Base-by-base conservation (phyloP, 495 filamentous ascomycete genomes). In the Penicillium fimorum region DNA sequence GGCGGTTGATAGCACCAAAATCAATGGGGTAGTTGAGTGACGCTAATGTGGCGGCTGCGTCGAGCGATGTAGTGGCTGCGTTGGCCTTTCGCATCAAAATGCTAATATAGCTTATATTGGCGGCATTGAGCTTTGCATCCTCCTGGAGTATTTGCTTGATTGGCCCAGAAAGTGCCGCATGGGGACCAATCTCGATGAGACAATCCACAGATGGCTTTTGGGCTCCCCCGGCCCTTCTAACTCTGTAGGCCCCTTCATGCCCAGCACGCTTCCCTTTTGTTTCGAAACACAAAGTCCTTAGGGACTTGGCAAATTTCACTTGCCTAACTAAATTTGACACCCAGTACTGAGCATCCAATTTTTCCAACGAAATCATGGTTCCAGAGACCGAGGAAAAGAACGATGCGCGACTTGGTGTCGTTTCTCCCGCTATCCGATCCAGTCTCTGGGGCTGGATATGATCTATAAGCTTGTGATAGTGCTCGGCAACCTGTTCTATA, bases 171-270 rank as follows among this genome's bases (percentile, higher is more conserved):
- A 86, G 65, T 0, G 77, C 72, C 0, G 66, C 58, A 51, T 79
- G 75, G 0, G 83, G 81, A 0, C 83, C 80, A 22, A 84, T 59
- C 60, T 85, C 83, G 4, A 84, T 12, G 0, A 84, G 51, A 18
- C 66, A 47, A 41, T 73, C 70, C 2, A 76, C 61, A 2, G 27
- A 58, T n/a, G 57, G 56, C 35, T 69, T 67, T 13, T 38, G 53
- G 1, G 58, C 59, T 11, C 59, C 27, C 2, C 56, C 41, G 4
- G 17, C 22, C 18, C 56, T 43, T 29, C 35, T 62, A 0, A 10
- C 47, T 24, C 22, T 29, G 0, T 22, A 8, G 1, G 48, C 8
- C 20, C 17, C 33, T 1, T 1, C 18, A 17, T 42, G 20, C 3
- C 42, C 29, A 46, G 22, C 9, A 12, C 52, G 42, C 4, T 55